Percentiles rank a stretch among this genome's conserved stretches.
phyloP scores from a whole-genome alignment of 2,329 filamentous ascomycete species.

The Alternaria brassicicola region DNA sequence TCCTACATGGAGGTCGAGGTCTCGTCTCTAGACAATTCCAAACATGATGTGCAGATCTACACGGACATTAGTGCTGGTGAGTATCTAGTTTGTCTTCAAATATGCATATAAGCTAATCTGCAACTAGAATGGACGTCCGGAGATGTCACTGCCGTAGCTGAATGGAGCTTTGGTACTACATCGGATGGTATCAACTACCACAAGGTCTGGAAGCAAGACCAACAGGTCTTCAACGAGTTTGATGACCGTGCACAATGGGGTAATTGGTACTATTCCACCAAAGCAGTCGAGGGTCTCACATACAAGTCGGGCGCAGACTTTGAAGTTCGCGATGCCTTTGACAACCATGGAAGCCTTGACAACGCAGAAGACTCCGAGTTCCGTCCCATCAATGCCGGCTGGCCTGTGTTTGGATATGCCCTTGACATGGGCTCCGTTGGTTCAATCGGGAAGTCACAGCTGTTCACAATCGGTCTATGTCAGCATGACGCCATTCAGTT shows the following conservation, averaged over 20 bases:
- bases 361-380: slow-evolving; percentile 58
- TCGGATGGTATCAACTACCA: slow-evolving; percentile 63
- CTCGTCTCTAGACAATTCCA: slow-evolving; percentile 64
- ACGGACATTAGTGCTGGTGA: slow-evolving; percentile 72
- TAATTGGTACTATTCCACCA: slow-evolving; percentile 60
- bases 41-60: slow-evolving; percentile 73
- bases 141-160: slow-evolving; percentile 60
- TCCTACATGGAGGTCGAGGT: slow-evolving; percentile 72
- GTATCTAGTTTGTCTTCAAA: slow-evolving; percentile 23
- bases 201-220: slow-evolving; percentile 57
- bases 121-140: slow-evolving; percentile 72
- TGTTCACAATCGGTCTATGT: slow-evolving; percentile 59
- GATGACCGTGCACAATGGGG: slow-evolving; percentile 60
- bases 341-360: slow-evolving; percentile 51
- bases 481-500: slow-evolving; percentile 60
- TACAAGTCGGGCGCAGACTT: slow-evolving; percentile 56
- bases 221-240: slow-evolving; percentile 55
- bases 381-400: slow-evolving; percentile 56
- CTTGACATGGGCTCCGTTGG: slow-evolving; percentile 56
- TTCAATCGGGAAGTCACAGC: slow-evolving; percentile 43
- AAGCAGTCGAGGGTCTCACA: slow-evolving; percentile 49
- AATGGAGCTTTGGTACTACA: slow-evolving; percentile 64
- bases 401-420: slow-evolving; percentile 62
- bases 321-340: slow-evolving; percentile 56
- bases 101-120: slow-evolving; percentile 10